Conservation (phyloP, 73 alveolate genomes). For the Paramecium pentaurelia region DNA sequence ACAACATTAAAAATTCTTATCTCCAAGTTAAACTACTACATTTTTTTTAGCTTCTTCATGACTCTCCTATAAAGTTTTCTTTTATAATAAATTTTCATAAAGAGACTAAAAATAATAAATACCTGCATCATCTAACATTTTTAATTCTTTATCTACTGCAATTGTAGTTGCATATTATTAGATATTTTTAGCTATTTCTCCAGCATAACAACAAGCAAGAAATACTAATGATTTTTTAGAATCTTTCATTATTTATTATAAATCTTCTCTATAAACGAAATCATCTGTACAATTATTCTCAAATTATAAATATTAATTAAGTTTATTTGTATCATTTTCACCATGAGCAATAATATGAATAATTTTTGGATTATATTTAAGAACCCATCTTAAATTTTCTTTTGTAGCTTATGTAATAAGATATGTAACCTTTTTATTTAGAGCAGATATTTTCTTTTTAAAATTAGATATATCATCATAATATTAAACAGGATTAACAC, state of each 20-base stretch:
- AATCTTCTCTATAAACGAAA: background rate
- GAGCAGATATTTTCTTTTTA: background rate
- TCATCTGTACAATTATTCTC: background rate
- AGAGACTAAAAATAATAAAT: background rate
- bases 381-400: background rate
- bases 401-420: background rate
- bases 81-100: background rate
- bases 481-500: background rate
- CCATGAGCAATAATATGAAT: slow-evolving; percentile 12
- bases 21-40: background rate
- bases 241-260: background rate
- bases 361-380: background rate
- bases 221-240: background rate
- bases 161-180: background rate
- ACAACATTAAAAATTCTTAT: background rate
- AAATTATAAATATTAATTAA: background rate
- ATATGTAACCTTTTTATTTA: background rate
- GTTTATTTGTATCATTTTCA: background rate
- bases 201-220: background rate
- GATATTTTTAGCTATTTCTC: background rate
- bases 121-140: slow-evolving; percentile 15
- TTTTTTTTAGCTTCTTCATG: background rate
- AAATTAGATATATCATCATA: background rate
- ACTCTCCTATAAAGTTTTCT: background rate
- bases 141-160: background rate